Percentiles rank a stretch among this genome's conserved stretches.
phyloP scores from a whole-genome alignment of 2,329 filamentous ascomycete species.

The Trichoderma hamatum region DNA sequence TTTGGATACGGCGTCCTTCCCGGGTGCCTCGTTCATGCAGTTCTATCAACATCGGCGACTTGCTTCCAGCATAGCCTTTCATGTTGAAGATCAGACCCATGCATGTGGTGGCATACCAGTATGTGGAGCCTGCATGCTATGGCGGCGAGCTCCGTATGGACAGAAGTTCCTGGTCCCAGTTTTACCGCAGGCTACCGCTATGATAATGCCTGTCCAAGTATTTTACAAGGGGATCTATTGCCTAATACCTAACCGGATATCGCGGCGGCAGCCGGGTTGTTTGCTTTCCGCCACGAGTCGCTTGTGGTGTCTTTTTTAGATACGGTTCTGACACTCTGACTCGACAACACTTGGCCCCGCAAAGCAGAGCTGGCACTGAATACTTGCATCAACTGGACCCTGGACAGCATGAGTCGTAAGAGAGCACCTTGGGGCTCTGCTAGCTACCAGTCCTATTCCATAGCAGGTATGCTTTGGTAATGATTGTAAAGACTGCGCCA shows the following conservation, averaged over 20 bases:
- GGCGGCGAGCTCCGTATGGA: conserved; percentile 1
- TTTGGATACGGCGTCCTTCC: neutral
- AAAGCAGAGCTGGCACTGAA: neutral
- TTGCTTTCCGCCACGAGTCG: conserved; percentile 17
- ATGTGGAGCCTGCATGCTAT: neutral
- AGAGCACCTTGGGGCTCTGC: neutral
- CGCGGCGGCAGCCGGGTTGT: conserved; percentile 21
- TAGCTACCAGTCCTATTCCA: neutral
- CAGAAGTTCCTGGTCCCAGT: conserved; percentile 11
- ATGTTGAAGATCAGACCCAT: neutral
- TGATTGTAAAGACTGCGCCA: neutral
- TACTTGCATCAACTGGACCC: neutral
- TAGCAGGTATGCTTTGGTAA: neutral
- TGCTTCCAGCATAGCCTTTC: neutral
- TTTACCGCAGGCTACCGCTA: neutral
- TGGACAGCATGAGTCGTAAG: conserved; percentile 7
- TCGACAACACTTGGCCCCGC: conserved; percentile 17
- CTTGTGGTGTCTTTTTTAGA: conserved; percentile 25
- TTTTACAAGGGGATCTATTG: neutral
- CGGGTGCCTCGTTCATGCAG: neutral
- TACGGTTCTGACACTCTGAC: conserved; percentile 26
- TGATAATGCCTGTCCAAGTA: neutral
- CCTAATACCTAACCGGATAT: conserved; percentile 15
- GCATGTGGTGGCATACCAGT: neutral
- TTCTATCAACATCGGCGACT: conserved; percentile 9